Evolutionary conservation across 495 filamentous ascomycete genomes (phyloP), one percentile per base, ranked within the genome.

Genomic region (Physcia stellaris): DNA sequence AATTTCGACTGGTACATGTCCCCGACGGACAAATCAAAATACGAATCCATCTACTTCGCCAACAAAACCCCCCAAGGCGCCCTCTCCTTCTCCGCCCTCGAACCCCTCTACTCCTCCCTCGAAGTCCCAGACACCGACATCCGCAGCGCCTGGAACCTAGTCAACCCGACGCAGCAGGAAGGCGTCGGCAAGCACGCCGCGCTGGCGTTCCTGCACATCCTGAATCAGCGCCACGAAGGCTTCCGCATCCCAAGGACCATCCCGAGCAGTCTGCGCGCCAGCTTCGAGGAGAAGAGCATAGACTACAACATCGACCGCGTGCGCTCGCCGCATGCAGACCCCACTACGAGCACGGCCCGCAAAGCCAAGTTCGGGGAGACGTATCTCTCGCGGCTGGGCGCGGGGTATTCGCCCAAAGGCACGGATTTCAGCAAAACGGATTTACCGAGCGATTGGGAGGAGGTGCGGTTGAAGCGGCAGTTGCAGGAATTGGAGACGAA

Each of bases 1-100:
- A 86, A 87, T 1, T 98, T 98, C 59, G 90, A 98, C 58, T 98
- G 90, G 90, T 98, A 98, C 61, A 96, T 98, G 86, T 82, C 73
- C 43, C 90, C 90, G 1, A 59, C 66, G 28, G 86, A 96, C 56
- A 88, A 85, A 60, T 52, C 75, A 38, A 94, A 92, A 61, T 98
- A 98, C 59, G 83, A 94, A 55, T 82, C 86, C 33, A 96, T 98
- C 55, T 98, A 95, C 59, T 79, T 73, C 41, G 82, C 90, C 45
- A 88, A 84, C 59, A 73, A 83, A 35, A 81, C 86, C 56, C 71
- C 74, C 45, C 80, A 85, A 29, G 90, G 90, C 41, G 79, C 92
- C 54, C 72, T 94, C 43, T 66, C 79, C 29, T 84, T 94, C 61
- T 67, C 75, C 41, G 67, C 84, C 24, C 72, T 98, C 39, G 71